Evolutionary conservation across 2,329 filamentous ascomycete genomes (phyloP), one percentile per base, ranked within the genome.

Genomic region (Penicillium sumatraense): DNA sequence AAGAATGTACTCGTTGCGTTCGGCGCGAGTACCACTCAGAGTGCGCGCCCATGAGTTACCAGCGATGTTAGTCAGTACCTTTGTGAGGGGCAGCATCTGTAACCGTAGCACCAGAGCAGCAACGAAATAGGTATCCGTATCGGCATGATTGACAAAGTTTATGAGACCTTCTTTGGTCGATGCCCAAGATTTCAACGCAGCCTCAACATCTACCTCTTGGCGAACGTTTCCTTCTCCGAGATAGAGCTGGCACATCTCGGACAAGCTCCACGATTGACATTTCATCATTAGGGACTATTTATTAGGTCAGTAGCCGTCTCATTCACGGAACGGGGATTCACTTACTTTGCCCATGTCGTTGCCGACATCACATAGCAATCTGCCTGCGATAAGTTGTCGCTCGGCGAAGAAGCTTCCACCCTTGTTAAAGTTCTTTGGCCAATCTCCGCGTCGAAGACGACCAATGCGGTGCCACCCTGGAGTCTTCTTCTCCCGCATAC

Each of bases 11-110:
- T 99, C 95, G 76, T 99, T 99, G 31, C 95, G 90, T 78, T 99
- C 95, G 8, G 95, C 95, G 70, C 95, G 89, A 18, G 95, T 99
- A 74, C 95, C 95, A 33, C 91, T 97, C 36, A 99, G 80, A 2
- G 95, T 99, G 71, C 95, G 87, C 51, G 93, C 93, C 95, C 95
- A 99, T 1, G 95, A 98, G 75, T 99, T 99, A 65, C 95, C 95
- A 58, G 95, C 95, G 72, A 99, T 81, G 68, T 98, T 98, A 13
- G 95, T 99, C 60, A 99, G 80, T 46, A 97, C 90, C 74, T 97
- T 98, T 20, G 93, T 96, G 51, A 99, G 79, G 13, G 95, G 91
- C 41, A 99, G 82, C 80, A 99, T 90, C 74, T 99, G 95, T 21
- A 96, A 88, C 58, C 89, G 88, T 51, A 99, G 76, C 3, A 92